Base-by-base conservation (phyloP, 768 basidiomycete species). In the Podaxis pistillaris region DNA sequence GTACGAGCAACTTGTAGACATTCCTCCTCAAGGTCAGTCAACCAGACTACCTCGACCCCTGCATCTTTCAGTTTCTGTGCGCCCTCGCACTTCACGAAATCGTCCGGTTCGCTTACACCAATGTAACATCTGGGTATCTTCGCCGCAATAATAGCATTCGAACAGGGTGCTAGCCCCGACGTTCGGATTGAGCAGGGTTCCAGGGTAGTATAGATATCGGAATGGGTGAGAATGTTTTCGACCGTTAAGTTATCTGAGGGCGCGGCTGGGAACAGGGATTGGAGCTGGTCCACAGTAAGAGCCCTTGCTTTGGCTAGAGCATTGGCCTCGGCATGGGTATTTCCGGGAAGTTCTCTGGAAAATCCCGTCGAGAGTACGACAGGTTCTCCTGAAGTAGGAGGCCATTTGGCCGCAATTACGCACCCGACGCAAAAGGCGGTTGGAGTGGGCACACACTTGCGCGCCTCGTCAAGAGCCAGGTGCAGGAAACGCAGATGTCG, bases 301-400 rank as follows among this genome's bases (percentile, higher is more conserved):
- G 65, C 49, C 15, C 72, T 73, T 4, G 87, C 84, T 69, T 98
- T 97, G 46, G 83, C 71, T 58, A 99, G 77, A 1, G 96, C 95
- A 72, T 96, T 96, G 24, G 94, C 94, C 77, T 99, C 96, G 11
- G 96, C 96, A 73, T 99, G 96, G 2, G 96, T 98, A 71, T 98
- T 98, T 58, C 96, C 96, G 3, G 86, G 80, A 0, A 98, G 81
- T 71, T 98, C 95, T 69, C 97, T 83, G 26, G 96, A 98, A 76
- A 88, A 94, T 17, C 94, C 94, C 1, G 87, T 87, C 12, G 93
- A 78, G 38, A 98, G 74, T 50, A 91, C 75, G 59, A 86, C 75
- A 3, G 86, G 79, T 13, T 70, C 44, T 46, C 70, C 68, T 36
- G 71, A 65, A 5, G 72, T 71, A 50, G 71, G 66, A 17, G 86